phyloP scores from a whole-genome alignment of 1,139 yeast genomes.

The Chernovozyma aurita region DNA sequence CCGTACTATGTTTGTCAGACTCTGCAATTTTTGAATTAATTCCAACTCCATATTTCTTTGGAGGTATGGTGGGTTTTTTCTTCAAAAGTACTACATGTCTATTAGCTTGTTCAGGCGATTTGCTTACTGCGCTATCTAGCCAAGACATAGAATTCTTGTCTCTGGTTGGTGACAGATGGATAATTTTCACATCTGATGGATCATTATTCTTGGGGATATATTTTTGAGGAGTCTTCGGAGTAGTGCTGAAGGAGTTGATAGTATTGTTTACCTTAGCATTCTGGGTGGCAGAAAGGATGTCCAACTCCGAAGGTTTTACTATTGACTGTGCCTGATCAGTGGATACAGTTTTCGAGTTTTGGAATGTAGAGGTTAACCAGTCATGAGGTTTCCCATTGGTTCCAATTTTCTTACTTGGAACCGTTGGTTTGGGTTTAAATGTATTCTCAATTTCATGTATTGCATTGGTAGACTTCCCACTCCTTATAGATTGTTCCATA shows the following conservation, averaged over 20 bases:
- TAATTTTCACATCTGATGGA: not conserved
- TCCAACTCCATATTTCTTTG: slow-evolving; percentile 5
- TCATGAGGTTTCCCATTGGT: slow-evolving; percentile 6
- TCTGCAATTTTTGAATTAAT: slow-evolving; percentile 2
- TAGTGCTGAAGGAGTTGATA: not conserved
- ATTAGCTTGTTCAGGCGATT: slow-evolving; percentile 7
- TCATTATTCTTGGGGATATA: slow-evolving; percentile 4
- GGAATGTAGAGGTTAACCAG: slow-evolving; percentile 16
- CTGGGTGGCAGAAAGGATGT: slow-evolving; percentile 2
- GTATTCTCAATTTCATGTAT: not conserved
- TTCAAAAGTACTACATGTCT: slow-evolving; percentile 3
- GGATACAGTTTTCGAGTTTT: slow-evolving; percentile 10
- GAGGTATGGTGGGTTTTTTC: slow-evolving; percentile 6
- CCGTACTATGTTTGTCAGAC: slow-evolving; percentile 1
- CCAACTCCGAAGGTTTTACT: slow-evolving; percentile 8
- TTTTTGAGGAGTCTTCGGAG: slow-evolving; percentile 1
- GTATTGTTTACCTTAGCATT: not conserved
- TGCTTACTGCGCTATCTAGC: slow-evolving; percentile 8
- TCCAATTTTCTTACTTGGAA: not conserved
- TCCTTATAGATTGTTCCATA: slow-evolving; percentile 7
- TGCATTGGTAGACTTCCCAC: not conserved
- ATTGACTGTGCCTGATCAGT: slow-evolving; percentile 9
- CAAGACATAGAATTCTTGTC: slow-evolving; percentile 6
- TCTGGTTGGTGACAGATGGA: slow-evolving; percentile 1
- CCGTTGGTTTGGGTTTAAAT: not conserved